Base-by-base conservation (phyloP, 176 grass and related monocot genomes). In the Miscanthus lutarioriparius region DNA sequence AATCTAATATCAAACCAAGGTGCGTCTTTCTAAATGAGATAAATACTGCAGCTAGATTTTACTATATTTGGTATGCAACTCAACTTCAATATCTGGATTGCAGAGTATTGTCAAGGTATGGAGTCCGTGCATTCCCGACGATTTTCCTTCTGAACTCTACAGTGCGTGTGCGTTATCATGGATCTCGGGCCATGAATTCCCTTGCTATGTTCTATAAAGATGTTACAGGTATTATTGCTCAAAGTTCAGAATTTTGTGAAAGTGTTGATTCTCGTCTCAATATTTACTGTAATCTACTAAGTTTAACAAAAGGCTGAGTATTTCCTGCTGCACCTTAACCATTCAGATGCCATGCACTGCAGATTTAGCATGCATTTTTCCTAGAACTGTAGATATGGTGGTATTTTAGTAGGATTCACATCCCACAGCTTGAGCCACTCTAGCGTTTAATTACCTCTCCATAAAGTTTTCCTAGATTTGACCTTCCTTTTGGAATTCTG, bases 21-120 rank as follows among this genome's bases (percentile, higher is more conserved):
- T 97, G 71, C 0, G 20, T 83, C 64, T 71, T 84, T 86, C 37
- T 36, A 41, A 39, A 47, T 66, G 38, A 76, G 71, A 64, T 28
- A 25, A 72, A 56, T 28, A 1, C 39, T 15, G 23, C 22, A 17
- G 17, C 25, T 77, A 56, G 33, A 35, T 70, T 72, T 81, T 0
- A 86, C 25, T 70, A 53, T 26, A 7, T 43, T 72, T 63, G 19
- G 53, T 22, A 37, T 32, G 15, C 6, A 37, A 53, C 70, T 82
- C 58, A 15, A 82, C 40, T 72, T 86, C 38, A 80, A 22, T 75
- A 27, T 83, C 30, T 89, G 15, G 65, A 70, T 80, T 88, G 86
- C 84, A 97, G 95, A 85, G 89, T 94, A 70, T 91, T 97, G 35
- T 94, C 94, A 63, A 94, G 92, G 80, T 94, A 97, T 63, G 90